Evolutionary conservation across 108 stramenopile genomes (phyloP), one percentile per base, ranked within the genome.

Genomic region (Fragilaria crotonensis): DNA sequence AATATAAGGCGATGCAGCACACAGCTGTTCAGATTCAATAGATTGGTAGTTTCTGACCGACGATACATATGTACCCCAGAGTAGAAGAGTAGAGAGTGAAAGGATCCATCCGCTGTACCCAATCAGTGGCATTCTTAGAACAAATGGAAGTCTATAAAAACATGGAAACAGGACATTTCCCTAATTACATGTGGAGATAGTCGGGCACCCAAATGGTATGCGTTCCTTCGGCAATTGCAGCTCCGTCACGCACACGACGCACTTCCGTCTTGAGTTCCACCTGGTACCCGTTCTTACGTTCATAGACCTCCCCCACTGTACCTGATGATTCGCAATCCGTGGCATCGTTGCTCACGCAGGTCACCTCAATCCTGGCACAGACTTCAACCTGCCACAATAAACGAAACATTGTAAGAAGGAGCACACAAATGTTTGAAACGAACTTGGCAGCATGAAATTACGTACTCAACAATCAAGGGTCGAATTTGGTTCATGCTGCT

Each of bases 191-290:
- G 7, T 33, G 59, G 48, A 71, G 45, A 59, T 70, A 78, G 26
- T 66, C 72, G n/a, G 74, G 73, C 52, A 79, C 71, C 78, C 78
- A 79, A 29, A 76, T 51, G 3, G 36, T 51, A 33, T 75, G 73
- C 30, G 60, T 54, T 20, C 78, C 78, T 27, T 71, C 59, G 7
- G 78, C 73, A 30, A 79, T 64, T 22, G 62, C 36, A 14, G 48
- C 60, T 20, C 67, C 70, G 49, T 79, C 78, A 31, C 59, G 66
- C 0, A 72, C 67, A 23, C 73, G 70, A 31, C 48, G 30, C 19
- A 76, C 78, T 53, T 60, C 48, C 17, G 78, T 75, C n/a, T 33
- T 23, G 25, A 79, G 48, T 9, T 47, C 27, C 28, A 79, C 73
- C 31, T 68, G 48, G 31, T 75, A 66, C 17, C 77, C 77, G 5